Percentiles rank a stretch among this genome's conserved stretches.
These are phyloP conservation scores for Phytophthora lateralis DNA, from an alignment of 352 stramenopile genomes.

Conservation along the genomic window DNA sequence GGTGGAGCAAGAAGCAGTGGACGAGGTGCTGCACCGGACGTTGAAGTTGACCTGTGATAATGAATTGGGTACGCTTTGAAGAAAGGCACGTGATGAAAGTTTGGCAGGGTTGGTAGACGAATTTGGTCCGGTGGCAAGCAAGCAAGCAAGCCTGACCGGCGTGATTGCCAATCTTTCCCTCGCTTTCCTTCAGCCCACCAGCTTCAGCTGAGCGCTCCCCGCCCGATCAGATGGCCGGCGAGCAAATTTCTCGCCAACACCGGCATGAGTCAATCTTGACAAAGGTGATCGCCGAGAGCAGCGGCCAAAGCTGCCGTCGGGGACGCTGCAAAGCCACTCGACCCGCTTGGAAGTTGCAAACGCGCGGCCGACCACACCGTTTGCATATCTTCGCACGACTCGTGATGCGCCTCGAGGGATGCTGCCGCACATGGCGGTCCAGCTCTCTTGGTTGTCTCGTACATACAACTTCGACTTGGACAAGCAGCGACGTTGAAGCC, in stretches of 20 bases:
- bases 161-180: conserved; percentile 17
- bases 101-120: neutral
- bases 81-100: neutral
- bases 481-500: conserved; percentile 15
- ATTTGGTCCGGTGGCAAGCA: neutral
- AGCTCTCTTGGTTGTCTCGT: conserved; percentile 19
- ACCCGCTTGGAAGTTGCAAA: neutral
- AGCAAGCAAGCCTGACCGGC: neutral
- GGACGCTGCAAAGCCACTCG: neutral
- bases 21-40: conserved; percentile 10
- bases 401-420: conserved; percentile 18
- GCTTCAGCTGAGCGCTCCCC: conserved; percentile 30
- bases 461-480: neutral
- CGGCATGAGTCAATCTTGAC: neutral
- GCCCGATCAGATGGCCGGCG: conserved; percentile 19
- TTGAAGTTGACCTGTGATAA: conserved; percentile 7
- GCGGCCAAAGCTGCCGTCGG: neutral
- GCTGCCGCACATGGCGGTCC: conserved; percentile 1
- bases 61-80: neutral
- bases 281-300: neutral
- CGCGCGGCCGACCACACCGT: neutral
- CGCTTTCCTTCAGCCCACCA: conserved; percentile 11
- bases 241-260: conserved; percentile 19
- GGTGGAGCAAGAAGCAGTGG: conserved; percentile 28
- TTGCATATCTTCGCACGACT: conserved; percentile 12